A percentile compares a stretch with the other conserved stretches of the same genome.
Evolutionary conservation across 208 protist genomes (phyloP).

Genomic region (Leishmania mexicana): DNA sequence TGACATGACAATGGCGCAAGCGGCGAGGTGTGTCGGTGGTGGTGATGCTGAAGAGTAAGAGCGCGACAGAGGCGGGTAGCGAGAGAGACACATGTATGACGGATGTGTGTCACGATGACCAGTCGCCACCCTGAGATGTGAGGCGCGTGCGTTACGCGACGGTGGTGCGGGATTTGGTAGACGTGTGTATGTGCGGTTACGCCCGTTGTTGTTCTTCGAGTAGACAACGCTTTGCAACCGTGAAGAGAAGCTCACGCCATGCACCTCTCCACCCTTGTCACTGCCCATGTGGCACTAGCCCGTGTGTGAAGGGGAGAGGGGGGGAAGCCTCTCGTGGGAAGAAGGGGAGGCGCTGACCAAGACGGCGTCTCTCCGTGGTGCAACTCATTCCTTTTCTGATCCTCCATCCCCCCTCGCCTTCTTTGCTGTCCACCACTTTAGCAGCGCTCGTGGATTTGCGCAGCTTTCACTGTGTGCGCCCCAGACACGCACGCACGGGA

Average conservation of each 20-base stretch:
- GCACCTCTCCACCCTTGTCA: not conserved
- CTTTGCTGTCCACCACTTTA: slow-evolving; percentile 7
- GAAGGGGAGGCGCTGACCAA: not conserved
- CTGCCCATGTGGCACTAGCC: not conserved
- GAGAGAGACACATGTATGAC: not conserved
- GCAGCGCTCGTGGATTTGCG: not conserved
- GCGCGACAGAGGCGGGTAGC: not conserved
- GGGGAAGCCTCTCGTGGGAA: not conserved
- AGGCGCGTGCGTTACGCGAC: not conserved
- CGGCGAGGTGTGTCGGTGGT: not conserved
- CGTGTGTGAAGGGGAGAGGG: not conserved
- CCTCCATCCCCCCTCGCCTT: not conserved
- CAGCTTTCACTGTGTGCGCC: not conserved
- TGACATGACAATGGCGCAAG: not conserved
- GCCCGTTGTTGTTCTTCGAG: not conserved
- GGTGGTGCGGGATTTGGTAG: slow-evolving; percentile 3
- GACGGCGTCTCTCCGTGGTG: not conserved
- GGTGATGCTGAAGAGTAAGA: not conserved
- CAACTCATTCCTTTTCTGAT: not conserved
- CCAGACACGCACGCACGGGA: not conserved
- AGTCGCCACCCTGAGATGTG: not conserved
- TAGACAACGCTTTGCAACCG: not conserved
- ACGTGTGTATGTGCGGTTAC: slow-evolving; percentile 2
- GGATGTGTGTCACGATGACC: not conserved
- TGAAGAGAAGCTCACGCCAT: not conserved